Conservation (phyloP, 495 filamentous ascomycete genomes). For the Aspergillus homomorphus region DNA sequence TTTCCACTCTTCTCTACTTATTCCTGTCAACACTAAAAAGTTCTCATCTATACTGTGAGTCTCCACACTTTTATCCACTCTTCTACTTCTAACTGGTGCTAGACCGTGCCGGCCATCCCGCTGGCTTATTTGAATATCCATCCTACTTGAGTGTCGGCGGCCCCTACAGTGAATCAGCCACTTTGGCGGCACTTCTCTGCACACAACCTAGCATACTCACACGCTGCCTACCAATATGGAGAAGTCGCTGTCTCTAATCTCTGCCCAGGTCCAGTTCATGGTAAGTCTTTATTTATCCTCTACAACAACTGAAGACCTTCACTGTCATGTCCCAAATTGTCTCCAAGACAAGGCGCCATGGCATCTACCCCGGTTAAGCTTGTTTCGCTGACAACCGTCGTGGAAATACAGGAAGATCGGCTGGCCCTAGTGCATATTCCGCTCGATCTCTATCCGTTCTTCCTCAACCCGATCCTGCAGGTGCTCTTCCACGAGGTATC, state of each 20-base stretch:
- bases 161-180: background rate
- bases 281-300: slow-evolving; percentile 34
- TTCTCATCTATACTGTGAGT: background rate
- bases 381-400: slow-evolving; percentile 14
- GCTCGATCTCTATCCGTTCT: slow-evolving; percentile 71
- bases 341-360: background rate
- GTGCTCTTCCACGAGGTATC: slow-evolving; percentile 68
- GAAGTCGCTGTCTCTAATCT: slow-evolving; percentile 47
- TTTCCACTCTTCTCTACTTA: background rate
- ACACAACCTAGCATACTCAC: background rate
- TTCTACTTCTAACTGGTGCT: background rate
- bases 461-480: slow-evolving; percentile 78
- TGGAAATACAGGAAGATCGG: slow-evolving; percentile 67
- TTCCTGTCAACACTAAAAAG: background rate
- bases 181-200: background rate
- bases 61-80: background rate
- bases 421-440: slow-evolving; percentile 91
- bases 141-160: background rate
- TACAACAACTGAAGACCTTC: slow-evolving; percentile 5
- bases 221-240: slow-evolving; percentile 35
- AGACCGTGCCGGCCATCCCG: background rate
- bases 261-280: slow-evolving; percentile 55
- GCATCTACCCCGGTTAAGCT: slow-evolving; percentile 2
- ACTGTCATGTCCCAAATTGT: background rate
- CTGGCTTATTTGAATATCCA: background rate